These are phyloP conservation scores for Penicillium verrucosum DNA, from an alignment of 2,329 filamentous ascomycete genomes.

Conservation along the genomic window DNA sequence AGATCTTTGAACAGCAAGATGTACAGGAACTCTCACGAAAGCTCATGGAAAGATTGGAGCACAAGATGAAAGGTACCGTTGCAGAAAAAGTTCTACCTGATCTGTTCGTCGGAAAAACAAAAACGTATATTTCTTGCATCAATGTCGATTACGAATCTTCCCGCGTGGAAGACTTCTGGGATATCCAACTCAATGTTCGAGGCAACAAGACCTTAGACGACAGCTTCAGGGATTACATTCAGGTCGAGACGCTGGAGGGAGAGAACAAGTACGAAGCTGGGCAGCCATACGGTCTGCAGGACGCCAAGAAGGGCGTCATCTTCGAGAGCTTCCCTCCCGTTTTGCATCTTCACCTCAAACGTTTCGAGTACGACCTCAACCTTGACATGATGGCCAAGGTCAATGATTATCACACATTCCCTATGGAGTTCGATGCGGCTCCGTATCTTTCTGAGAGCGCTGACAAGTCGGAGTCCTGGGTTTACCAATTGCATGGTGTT, in stretches of 20 bases:
- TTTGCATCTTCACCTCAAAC: constrained; percentile 89
- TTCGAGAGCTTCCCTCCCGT: constrained; percentile 95
- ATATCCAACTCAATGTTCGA: constrained; percentile 93
- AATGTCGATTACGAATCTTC: constrained; percentile 98
- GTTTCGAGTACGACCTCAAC: constrained; percentile 96
- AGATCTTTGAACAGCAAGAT: constrained; percentile 98
- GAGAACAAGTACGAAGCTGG: constrained; percentile 98
- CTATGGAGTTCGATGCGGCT: constrained; percentile 58
- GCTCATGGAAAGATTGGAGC: constrained; percentile 94
- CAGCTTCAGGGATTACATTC: constrained; percentile 93
- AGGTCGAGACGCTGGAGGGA: constrained; percentile 93
- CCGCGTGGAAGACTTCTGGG: constrained; percentile 96
- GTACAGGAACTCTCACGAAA: constrained; percentile 96
- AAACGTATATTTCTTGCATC: constrained; percentile 98
- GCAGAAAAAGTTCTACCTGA: constrained; percentile 83
- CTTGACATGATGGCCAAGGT: constrained; percentile 99
- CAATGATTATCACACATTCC: constrained; percentile 50
- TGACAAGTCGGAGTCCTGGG: constrained; percentile 83
- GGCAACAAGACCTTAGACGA: constrained; percentile 90
- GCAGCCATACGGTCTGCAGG: constrained; percentile 85
- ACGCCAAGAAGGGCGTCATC: constrained; percentile 96
- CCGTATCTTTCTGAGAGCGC: constrained; percentile 84
- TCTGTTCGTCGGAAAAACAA: constrained; percentile 96
- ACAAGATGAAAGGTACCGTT: constrained; percentile 95
- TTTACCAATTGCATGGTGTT: constrained; percentile 90